These are phyloP conservation scores for Cochlearia excelsa DNA, from an alignment of 345 rosid species.

Conservation along the genomic window DNA sequence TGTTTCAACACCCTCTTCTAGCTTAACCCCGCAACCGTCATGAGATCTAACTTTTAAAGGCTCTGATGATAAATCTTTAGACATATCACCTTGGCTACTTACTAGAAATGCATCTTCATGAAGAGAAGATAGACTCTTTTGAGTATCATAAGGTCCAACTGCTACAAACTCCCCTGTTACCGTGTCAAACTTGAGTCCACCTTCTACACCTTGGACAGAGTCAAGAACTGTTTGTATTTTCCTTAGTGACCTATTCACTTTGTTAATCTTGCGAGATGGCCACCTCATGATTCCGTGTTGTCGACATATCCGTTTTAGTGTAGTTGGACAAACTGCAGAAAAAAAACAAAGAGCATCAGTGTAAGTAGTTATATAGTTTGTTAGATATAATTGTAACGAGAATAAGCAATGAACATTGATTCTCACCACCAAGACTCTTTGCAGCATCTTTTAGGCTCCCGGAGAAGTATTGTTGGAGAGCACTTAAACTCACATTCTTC, in stretches of 20 bases:
- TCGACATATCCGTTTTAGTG: constrained; percentile 94
- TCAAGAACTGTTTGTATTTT: constrained; percentile 89
- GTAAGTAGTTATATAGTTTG: no score
- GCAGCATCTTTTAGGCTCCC: constrained; percentile 97
- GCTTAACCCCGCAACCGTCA: constrained; percentile 40
- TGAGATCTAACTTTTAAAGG: constrained; percentile 12
- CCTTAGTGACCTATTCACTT: constrained; percentile 86
- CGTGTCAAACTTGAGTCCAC: constrained; percentile 74
- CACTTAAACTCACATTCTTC: constrained; percentile 80
- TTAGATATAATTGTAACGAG: no score
- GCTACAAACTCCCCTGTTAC: constrained; percentile 65
- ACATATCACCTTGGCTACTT: neutral
- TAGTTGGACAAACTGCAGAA: constrained; percentile 92
- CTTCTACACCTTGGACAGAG: constrained; percentile 88
- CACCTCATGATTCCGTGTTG: constrained; percentile 86
- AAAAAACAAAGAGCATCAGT: constrained; percentile 7
- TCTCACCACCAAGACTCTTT: constrained; percentile 87
- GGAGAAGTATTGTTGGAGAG: constrained; percentile 83
- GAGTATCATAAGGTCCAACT: constrained; percentile 39
- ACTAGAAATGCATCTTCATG: constrained; percentile 28
- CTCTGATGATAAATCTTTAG: constrained; percentile 18
- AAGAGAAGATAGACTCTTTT: constrained; percentile 33
- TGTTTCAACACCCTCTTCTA: constrained; percentile 39
- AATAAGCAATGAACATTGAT: constrained; percentile 12
- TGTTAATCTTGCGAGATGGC: constrained; percentile 97